A percentile compares a stretch with the other conserved stretches of the same genome.
Conservation (phyloP, 345 rosid genomes). For the Firmiana major region DNA sequence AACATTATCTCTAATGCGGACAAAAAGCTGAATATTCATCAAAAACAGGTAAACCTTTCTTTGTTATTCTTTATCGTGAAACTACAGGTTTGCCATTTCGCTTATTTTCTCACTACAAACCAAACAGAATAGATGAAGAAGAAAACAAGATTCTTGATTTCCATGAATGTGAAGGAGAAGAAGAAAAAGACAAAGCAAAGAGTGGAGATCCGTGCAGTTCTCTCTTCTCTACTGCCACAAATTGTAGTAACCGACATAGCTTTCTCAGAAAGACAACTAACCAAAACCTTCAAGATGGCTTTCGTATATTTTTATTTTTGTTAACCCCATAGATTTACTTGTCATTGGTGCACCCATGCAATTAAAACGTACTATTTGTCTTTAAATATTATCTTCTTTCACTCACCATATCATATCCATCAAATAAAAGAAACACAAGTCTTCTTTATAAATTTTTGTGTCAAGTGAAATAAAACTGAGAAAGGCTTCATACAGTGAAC, state of each 20-base stretch:
- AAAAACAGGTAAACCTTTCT: neutral
- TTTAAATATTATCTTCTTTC: neutral
- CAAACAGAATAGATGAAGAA: constrained; percentile 29
- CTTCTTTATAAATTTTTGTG: neutral
- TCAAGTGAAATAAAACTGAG: no score
- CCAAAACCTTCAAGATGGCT: constrained; percentile 33
- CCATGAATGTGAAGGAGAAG: constrained; percentile 10
- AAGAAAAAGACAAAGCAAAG: constrained; percentile 16
- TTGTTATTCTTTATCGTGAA: neutral
- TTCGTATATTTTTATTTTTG: constrained; percentile 24
- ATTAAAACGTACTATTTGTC: neutral
- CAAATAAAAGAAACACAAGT: neutral
- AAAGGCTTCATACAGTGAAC: no score
- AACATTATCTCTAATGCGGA: neutral
- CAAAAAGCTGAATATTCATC: neutral
- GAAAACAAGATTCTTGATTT: constrained; percentile 21
- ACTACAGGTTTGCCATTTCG: neutral
- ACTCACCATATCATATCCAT: neutral
- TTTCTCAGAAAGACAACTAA: constrained; percentile 54
- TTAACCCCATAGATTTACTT: constrained; percentile 1
- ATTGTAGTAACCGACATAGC: constrained; percentile 45
- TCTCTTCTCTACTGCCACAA: constrained; percentile 15
- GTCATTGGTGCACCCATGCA: constrained; percentile 26
- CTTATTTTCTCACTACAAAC: constrained; percentile 24
- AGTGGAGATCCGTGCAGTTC: constrained; percentile 24